Conservation (phyloP, 192 early-diverging fungal species). For the Coemansia sp. region DNA sequence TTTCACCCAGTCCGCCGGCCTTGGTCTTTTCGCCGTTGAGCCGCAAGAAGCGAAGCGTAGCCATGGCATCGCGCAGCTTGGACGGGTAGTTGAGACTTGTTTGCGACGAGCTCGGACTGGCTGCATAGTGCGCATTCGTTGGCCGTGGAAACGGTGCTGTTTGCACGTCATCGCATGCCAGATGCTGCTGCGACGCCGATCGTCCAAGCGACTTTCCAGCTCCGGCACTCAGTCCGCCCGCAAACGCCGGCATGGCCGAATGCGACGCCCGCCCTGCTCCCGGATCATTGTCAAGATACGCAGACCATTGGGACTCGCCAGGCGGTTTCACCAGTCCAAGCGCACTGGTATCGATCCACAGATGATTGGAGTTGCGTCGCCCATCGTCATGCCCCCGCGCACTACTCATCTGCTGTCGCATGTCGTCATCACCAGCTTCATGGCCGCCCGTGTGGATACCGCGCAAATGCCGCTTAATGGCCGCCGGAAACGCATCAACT, state of each 20-base stretch:
- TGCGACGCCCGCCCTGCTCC: constrained; percentile 4
- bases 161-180: constrained; percentile 3
- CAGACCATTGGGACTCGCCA: constrained; percentile 25
- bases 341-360: constrained; percentile 42
- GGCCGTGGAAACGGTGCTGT: constrained; percentile 10
- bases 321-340: constrained; percentile 5
- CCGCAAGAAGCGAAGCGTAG: constrained; percentile 47
- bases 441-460: constrained; percentile 11
- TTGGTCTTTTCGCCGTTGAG: constrained; percentile 40
- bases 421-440: not conserved
- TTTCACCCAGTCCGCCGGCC: constrained; percentile 24
- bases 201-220: constrained; percentile 29
- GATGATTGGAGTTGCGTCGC: constrained; percentile 6
- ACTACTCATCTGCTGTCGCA: not conserved
- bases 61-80: constrained; percentile 55
- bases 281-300: constrained; percentile 13
- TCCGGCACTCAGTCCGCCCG: constrained; percentile 9
- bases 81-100: constrained; percentile 49
- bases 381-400: constrained; percentile 4
- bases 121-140: constrained; percentile 9
- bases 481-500: constrained; percentile 52
- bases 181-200: constrained; percentile 51
- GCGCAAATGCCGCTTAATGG: constrained; percentile 45
- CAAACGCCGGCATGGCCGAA: constrained; percentile 17
- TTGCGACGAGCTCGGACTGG: constrained; percentile 49